Base-by-base conservation (phyloP, 305 asterid species). In the Plantago coronopus region DNA sequence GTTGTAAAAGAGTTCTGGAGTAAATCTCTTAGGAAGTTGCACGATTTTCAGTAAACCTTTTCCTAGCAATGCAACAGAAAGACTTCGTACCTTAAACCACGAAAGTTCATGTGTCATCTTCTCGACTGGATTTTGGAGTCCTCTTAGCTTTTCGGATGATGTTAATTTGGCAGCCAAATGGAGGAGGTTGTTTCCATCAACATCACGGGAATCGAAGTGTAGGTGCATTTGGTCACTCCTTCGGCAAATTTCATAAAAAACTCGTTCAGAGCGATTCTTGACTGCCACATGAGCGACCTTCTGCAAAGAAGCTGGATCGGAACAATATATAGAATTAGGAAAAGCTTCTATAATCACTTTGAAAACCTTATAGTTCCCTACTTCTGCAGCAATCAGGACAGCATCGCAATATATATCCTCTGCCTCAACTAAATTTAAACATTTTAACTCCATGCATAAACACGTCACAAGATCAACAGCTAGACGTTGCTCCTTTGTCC, bases 211-310 rank as follows among this genome's bases (percentile, higher is more conserved):
- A 31, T 31, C 38, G 9, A 31, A 31, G 38, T 31, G 2, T 19
- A 49, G 0, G 17, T 49, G 29, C 31, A 16, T 20, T 1, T 10
- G n/a, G 10, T 49, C 55, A 12, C 31, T 49, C 55, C 7, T 48
- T 48, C 3, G 4, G 14, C 15, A 49, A 7, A 49, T 7, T 0
- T 7, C 1, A 20, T 10, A 3, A 12, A 49, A 49, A 49, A 49
- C 25, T 2, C 3, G 0, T 20, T 5, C 6, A 20, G 2, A 12
- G 0, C 55, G 29, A 10, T 49, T 20, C 10, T 49, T 8, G 0
- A 49, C 55, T n/a, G 69, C 74, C 43, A 18, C 14, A 20, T 62
- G 74, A 27, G 57, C 40, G 31, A 69, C 57, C 13, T 1, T 17
- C 0, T 48, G 56, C 8, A 10, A 5, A 1, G 64, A 48, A 21